Conservation (phyloP, 768 basidiomycete genomes). For the Phylloporus arenicola region DNA sequence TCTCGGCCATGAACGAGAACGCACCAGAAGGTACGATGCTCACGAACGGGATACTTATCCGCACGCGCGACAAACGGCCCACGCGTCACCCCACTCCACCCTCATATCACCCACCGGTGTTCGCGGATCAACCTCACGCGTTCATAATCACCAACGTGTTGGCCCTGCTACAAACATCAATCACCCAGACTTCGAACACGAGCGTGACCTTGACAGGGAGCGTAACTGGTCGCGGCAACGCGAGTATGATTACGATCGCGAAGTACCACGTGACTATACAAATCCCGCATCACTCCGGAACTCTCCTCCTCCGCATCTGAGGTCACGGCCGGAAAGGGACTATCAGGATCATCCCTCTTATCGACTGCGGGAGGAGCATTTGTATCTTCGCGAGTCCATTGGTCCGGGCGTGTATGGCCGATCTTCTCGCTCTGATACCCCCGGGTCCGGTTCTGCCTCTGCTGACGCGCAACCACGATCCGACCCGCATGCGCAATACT, state of each 20-base stretch:
- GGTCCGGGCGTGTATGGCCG: constrained; percentile 29
- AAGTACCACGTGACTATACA: constrained; percentile 30
- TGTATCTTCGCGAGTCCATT: constrained; percentile 29
- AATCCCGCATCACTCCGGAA: constrained; percentile 31
- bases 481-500: constrained; percentile 42
- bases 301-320: constrained; percentile 38
- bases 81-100: constrained; percentile 32
- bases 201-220: constrained; percentile 48
- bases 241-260: constrained; percentile 42
- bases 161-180: constrained; percentile 58
- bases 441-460: constrained; percentile 51
- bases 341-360: constrained; percentile 26
- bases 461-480: constrained; percentile 47
- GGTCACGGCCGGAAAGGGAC: constrained; percentile 34
- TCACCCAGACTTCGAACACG: constrained; percentile 30
- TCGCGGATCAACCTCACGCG: constrained; percentile 35
- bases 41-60: constrained; percentile 38
- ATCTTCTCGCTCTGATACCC: constrained; percentile 53
- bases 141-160: constrained; percentile 63
- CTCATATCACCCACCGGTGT: constrained; percentile 31
- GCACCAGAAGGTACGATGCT: constrained; percentile 45
- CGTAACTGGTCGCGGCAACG: constrained; percentile 31
- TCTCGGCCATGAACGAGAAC: constrained; percentile 36
- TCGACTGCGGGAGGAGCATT: constrained; percentile 26
- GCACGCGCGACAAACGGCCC: constrained; percentile 29